phyloP scores from a whole-genome alignment of 495 filamentous ascomycete genomes.

The Hypoxylon cercidicola region DNA sequence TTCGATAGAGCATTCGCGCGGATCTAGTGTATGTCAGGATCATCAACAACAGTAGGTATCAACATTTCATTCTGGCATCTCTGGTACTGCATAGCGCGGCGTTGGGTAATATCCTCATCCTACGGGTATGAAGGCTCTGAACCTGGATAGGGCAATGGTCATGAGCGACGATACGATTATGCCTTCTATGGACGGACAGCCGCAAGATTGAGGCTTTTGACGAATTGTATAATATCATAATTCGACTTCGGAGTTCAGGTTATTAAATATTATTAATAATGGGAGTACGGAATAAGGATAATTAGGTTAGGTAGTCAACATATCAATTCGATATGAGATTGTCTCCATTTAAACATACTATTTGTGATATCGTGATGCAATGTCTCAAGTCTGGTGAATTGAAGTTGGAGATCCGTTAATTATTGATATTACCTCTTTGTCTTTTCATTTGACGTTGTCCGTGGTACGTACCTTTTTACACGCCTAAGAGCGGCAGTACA shows the following conservation, averaged over 20 bases:
- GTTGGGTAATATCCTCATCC: constrained; percentile 49
- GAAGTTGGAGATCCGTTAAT: background rate
- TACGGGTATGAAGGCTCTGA: constrained; percentile 34
- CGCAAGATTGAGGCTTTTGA: constrained; percentile 15
- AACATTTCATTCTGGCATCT: constrained; percentile 52
- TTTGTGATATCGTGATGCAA: background rate
- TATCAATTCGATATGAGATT: constrained; percentile 32
- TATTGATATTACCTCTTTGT: constrained; percentile 27
- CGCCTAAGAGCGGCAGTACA: too few species aligned
- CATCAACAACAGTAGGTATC: constrained; percentile 58
- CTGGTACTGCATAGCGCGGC: constrained; percentile 55
- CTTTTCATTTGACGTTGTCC: constrained; percentile 9
- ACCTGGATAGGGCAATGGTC: constrained; percentile 41
- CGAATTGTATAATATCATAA: constrained; percentile 31
- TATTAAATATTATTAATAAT: constrained; percentile 17
- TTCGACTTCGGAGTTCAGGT: constrained; percentile 15
- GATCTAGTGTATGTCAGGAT: constrained; percentile 41
- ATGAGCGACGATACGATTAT: constrained; percentile 47
- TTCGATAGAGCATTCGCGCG: constrained; percentile 68
- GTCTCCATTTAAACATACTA: background rate
- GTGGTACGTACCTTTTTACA: background rate
- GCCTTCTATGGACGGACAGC: constrained; percentile 26
- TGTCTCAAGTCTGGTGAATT: background rate
- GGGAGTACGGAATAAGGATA: constrained; percentile 9
- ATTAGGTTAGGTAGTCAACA: constrained; percentile 31